Evolutionary conservation across 1,284 basidiomycete genomes (phyloP), one percentile per base, ranked within the genome.

Genomic region (Cutaneotrichosporon daszewskae): DNA sequence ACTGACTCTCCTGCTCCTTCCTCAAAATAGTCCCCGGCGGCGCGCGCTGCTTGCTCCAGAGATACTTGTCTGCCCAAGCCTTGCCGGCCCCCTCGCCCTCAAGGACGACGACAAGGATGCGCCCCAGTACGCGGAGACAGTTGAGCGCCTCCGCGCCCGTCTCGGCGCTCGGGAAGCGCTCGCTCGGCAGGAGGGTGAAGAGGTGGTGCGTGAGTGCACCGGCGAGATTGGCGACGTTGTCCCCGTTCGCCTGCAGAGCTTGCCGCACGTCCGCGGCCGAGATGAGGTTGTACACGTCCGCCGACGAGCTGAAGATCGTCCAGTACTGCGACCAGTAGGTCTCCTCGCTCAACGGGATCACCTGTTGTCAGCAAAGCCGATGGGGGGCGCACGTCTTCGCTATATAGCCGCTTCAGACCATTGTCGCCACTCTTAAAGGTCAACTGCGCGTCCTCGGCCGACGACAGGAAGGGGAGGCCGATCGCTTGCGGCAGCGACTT

Each of bases 271-370:
- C 88, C 58, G 87, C 81, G 1, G 84, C 80, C 6, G 85, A 82
- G 53, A 95, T 83, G 45, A 94, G 77, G 20, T 86, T 84, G 71
- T 86, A 87, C 16, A 90, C 87, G 62, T 94, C 90, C 0, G 86
- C 84, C 0, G 86, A 77, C 7, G 85, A 84, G 71, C 87, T 87
- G 66, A 92, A 92, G 10, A 94, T 73, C 27, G 78, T 72, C 53
- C 85, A 82, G 68, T 85, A 95, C 83, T 92, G 64, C 50, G 87
- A 78, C 88, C 88, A 92, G 61, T 91, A 90, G 14, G 71, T 71
- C 14, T 69, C 58, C 62, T 90, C 87, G 8, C 73, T 77, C 42
- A 80, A 75, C 3, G 80, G 65, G 40, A 91, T 89, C 58, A 84
- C 78, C 85, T 88, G 22, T 18, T 28, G 28, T 35, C 19, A 37